These are phyloP conservation scores for Pseudophaeomoniella oleicola DNA, from an alignment of 2,329 filamentous ascomycete genomes.

Conservation along the genomic window DNA sequence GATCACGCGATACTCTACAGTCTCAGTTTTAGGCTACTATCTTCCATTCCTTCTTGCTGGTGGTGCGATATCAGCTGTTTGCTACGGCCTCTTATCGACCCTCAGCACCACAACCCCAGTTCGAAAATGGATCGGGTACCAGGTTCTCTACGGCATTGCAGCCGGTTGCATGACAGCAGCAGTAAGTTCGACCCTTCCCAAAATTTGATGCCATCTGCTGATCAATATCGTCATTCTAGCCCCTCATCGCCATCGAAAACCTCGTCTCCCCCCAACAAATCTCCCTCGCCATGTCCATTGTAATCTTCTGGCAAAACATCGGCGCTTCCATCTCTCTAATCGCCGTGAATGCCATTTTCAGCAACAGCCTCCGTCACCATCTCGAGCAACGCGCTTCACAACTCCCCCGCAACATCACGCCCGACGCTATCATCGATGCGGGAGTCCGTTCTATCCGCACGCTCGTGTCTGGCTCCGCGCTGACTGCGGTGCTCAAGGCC, in stretches of 20 bases:
- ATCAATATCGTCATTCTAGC: conserved; percentile 5
- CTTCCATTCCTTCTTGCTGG: conserved; percentile 17
- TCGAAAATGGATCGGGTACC: conserved; percentile 13
- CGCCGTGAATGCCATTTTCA: conserved; percentile 15
- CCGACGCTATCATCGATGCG: conserved; percentile 12
- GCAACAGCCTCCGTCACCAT: conserved; percentile 11
- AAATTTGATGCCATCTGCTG: neutral
- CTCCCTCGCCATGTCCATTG: conserved; percentile 14
- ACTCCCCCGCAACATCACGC: conserved; percentile 7
- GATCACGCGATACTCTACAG: conserved; percentile 7
- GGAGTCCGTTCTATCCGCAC: conserved; percentile 13
- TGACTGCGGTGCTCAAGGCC: conserved; percentile 13
- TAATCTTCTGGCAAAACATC: conserved; percentile 20
- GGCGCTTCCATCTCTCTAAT: conserved; percentile 16
- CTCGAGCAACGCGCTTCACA: conserved; percentile 7
- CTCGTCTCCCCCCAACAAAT: conserved; percentile 13
- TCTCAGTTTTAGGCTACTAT: conserved; percentile 18
- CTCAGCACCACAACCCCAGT: conserved; percentile 10
- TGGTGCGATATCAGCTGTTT: conserved; percentile 14
- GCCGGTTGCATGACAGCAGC: conserved; percentile 7
- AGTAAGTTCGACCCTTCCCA: conserved; percentile 4
- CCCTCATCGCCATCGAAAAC: conserved; percentile 15
- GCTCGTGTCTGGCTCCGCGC: conserved; percentile 11
- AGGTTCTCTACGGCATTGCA: conserved; percentile 11
- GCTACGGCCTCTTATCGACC: conserved; percentile 17